Base-by-base conservation (phyloP, 1,284 basidiomycete genomes). In the Ustilago shanxiensis region DNA sequence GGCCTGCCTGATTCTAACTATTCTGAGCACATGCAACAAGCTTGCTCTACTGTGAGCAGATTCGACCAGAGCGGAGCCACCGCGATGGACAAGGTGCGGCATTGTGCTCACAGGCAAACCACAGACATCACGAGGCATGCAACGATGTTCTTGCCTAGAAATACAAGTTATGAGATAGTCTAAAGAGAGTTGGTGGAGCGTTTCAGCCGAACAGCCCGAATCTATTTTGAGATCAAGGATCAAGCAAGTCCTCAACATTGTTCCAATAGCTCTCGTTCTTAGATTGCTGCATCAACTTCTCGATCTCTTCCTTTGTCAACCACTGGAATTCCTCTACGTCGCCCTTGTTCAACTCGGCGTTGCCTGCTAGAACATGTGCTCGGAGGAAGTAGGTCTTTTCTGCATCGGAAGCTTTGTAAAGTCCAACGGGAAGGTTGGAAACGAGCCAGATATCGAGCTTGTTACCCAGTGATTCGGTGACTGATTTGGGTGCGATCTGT, bases 231-330 rank as follows among this genome's bases (percentile, higher is more conserved):
- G 11, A 33, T 49, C 76, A 84, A 18, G 73, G 75, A 41, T 83
- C 80, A 11, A 95, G 88, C 86, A 95, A 91, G 83, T 93, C 92
- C 86, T 91, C 91, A 77, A 94, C 88, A 65, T 90, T 89, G 53
- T 88, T 83, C 93, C 93, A 95, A 81, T 95, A 95, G 66, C 89
- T 86, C 70, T 86, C 83, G 56, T 90, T 88, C 31, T 93, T 90
- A 50, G 88, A 89, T 13, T 69, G 52, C 22, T 61, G 29, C 49
- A 83, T 57, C 41, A 78, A 57, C 45, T 89, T 87, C 84, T 91
- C 87, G 58, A 95, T 91, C 88, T 95, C 94, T 85, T 94, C 90
- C 87, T 94, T 93, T 63, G 93, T 95, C 72, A 95, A 88, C 94
- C 94, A 95, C 22, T 92, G 93, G 87, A 93, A 95, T 79, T 93